Conservation (phyloP, 495 filamentous ascomycete species). For the Podospora didyma region DNA sequence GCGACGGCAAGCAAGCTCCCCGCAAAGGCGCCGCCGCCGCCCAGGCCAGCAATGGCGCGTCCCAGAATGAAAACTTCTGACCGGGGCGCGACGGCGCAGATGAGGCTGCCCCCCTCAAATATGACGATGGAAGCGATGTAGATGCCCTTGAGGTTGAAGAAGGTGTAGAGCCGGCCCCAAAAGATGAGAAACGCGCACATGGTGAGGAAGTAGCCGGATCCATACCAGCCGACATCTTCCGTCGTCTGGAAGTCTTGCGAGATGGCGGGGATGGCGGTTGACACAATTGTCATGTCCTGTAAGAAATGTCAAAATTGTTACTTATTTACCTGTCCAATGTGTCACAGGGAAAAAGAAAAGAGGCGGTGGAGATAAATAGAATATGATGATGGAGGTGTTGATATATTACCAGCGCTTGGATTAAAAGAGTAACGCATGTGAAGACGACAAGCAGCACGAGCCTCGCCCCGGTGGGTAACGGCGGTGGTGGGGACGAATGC, state of each 20-base stretch:
- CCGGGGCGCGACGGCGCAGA: slow-evolving; percentile 43
- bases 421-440: no score
- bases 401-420: no score
- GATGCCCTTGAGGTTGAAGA: slow-evolving; percentile 39
- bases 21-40: slow-evolving; percentile 40
- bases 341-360: no score
- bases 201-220: slow-evolving; percentile 47
- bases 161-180: slow-evolving; percentile 46
- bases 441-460: no score
- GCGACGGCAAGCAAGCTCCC: slow-evolving; percentile 53
- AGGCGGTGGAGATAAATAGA: no score
- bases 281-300: no score
- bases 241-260: slow-evolving; percentile 28
- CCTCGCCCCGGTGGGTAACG: no score
- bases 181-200: slow-evolving; percentile 42
- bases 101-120: slow-evolving; percentile 42
- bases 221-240: slow-evolving; percentile 47
- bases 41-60: slow-evolving; percentile 42
- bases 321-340: no score
- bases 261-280: slow-evolving; percentile 45
- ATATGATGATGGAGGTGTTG: no score
- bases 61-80: slow-evolving; percentile 44
- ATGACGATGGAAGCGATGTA: slow-evolving; percentile 35
- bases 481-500: no score
- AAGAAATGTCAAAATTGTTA: no score